Evolutionary conservation across 352 stramenopile genomes (phyloP).

Genomic region (Pythium sukuiense): DNA sequence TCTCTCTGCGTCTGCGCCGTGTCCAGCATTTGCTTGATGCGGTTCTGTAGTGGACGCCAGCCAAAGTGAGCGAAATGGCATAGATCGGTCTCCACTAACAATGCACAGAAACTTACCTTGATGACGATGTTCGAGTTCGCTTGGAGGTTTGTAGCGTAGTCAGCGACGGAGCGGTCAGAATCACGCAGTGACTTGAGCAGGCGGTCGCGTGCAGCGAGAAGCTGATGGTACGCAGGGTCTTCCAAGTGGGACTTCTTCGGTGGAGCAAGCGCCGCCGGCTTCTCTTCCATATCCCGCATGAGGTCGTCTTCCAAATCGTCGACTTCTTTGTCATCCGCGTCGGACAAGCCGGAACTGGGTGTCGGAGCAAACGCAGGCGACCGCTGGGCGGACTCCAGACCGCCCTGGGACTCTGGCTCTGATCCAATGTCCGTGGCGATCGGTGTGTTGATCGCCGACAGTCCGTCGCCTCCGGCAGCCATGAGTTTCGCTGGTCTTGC

Average conservation of each 20-base stretch:
- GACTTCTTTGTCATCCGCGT: conserved; percentile 62
- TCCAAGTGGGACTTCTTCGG: conserved; percentile 46
- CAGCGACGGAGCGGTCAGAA: conserved; percentile 61
- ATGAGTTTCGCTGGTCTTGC: conserved; percentile 36
- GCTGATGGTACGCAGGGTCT: conserved; percentile 63
- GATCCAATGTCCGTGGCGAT: conserved; percentile 68
- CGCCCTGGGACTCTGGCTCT: conserved; percentile 59
- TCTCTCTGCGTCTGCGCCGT: conserved; percentile 54
- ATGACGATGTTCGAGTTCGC: conserved; percentile 82
- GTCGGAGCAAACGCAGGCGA: conserved; percentile 61
- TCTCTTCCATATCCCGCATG: conserved; percentile 70
- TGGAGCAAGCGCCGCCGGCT: conserved; percentile 27
- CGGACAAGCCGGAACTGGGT: conserved; percentile 53
- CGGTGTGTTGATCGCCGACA: conserved; percentile 69
- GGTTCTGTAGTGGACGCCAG: conserved; percentile 42
- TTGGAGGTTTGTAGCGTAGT: conserved; percentile 63
- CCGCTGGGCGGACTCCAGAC: conserved; percentile 60
- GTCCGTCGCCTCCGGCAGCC: conserved; percentile 30
- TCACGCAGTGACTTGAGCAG: conserved; percentile 73
- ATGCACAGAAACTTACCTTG: conserved; percentile 43
- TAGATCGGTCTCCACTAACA: background rate
- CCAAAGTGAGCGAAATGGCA: background rate
- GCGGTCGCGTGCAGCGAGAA: conserved; percentile 58
- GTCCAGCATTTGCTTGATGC: conserved; percentile 83
- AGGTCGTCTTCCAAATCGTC: conserved; percentile 81